These are phyloP conservation scores for Sugiyamaella sp. DNA, from an alignment of 1,139 yeast species.

Conservation along the genomic window DNA sequence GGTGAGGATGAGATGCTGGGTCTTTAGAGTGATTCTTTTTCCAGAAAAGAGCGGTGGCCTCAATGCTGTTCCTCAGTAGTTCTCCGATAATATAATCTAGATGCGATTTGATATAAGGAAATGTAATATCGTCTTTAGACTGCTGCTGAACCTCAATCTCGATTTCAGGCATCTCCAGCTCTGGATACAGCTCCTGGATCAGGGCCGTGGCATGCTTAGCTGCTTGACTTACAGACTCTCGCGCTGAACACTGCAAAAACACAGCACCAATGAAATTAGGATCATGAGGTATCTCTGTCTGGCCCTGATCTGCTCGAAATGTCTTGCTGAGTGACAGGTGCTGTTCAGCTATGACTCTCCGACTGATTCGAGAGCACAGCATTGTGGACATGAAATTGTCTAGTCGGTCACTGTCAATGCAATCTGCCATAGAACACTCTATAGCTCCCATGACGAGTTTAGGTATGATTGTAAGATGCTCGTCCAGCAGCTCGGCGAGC, in stretches of 20 bases:
- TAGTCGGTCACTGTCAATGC: slow-evolving; percentile 62
- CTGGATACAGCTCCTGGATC: slow-evolving; percentile 50
- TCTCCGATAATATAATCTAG: slow-evolving; percentile 85
- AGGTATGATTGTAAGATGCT: slow-evolving; percentile 79
- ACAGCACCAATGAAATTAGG: slow-evolving; percentile 85
- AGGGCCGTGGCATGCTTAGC: slow-evolving; percentile 53
- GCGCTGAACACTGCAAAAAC: slow-evolving; percentile 75
- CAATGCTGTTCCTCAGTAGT: slow-evolving; percentile 78
- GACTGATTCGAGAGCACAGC: slow-evolving; percentile 80
- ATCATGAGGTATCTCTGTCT: slow-evolving; percentile 43
- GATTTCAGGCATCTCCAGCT: slow-evolving; percentile 66
- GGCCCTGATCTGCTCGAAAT: slow-evolving; percentile 43
- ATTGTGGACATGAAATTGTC: slow-evolving; percentile 76
- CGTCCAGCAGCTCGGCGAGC: slow-evolving; percentile 62
- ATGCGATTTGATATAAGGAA: slow-evolving; percentile 86
- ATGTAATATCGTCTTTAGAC: slow-evolving; percentile 50
- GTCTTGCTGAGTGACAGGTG: slow-evolving; percentile 77
- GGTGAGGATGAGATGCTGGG: slow-evolving; percentile 43
- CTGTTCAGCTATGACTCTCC: slow-evolving; percentile 89
- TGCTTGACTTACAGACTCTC: slow-evolving; percentile 63
- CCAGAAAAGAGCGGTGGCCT: slow-evolving; percentile 63
- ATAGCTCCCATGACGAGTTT: slow-evolving; percentile 92
- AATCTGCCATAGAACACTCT: slow-evolving; percentile 69
- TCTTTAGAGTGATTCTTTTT: slow-evolving; percentile 31
- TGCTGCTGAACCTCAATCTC: slow-evolving; percentile 60